Evolutionary conservation across 2,329 filamentous ascomycete genomes (phyloP).

Genomic region (Colletotrichum theobromicola): DNA sequence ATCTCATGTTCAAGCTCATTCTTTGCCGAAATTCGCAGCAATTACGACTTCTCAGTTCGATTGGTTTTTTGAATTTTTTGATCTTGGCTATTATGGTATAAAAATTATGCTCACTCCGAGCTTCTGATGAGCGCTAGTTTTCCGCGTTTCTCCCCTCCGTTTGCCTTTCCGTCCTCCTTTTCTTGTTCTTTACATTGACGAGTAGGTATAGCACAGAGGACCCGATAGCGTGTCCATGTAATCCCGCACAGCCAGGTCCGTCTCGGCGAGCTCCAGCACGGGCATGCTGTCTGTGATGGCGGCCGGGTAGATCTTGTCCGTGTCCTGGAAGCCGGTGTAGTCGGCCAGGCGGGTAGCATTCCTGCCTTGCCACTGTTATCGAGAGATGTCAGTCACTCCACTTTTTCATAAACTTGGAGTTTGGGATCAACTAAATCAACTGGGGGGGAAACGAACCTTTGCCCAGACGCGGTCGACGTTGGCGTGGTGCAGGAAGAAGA

Average conservation of each 20-base stretch:
- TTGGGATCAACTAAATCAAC: too few species aligned
- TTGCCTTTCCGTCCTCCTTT: too few species aligned
- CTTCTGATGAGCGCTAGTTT: too few species aligned
- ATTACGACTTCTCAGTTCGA: too few species aligned
- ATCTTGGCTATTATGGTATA: too few species aligned
- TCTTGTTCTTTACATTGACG: background rate
- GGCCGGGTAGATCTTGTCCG: background rate
- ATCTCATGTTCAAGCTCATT: too few species aligned
- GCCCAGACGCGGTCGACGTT: slow-evolving; percentile 33
- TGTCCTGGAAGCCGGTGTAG: slow-evolving; percentile 22
- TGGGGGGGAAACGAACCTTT: slow-evolving; percentile 2
- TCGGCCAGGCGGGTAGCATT: slow-evolving; percentile 21
- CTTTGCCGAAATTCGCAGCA: too few species aligned
- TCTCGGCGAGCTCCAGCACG: slow-evolving; percentile 13
- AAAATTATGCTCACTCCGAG: too few species aligned
- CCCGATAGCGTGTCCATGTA: slow-evolving; percentile 24
- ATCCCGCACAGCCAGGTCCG: slow-evolving; percentile 18
- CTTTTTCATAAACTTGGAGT: too few species aligned
- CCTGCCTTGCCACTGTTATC: slow-evolving; percentile 25
- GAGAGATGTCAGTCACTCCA: too few species aligned
- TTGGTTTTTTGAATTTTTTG: too few species aligned
- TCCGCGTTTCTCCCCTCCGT: too few species aligned
- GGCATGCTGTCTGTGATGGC: slow-evolving; percentile 20
- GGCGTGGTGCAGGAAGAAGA: slow-evolving; percentile 33
- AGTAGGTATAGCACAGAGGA: slow-evolving; percentile 24